Conservation (phyloP, 106 monocot species). For the Acanthochlamys bracteata region DNA sequence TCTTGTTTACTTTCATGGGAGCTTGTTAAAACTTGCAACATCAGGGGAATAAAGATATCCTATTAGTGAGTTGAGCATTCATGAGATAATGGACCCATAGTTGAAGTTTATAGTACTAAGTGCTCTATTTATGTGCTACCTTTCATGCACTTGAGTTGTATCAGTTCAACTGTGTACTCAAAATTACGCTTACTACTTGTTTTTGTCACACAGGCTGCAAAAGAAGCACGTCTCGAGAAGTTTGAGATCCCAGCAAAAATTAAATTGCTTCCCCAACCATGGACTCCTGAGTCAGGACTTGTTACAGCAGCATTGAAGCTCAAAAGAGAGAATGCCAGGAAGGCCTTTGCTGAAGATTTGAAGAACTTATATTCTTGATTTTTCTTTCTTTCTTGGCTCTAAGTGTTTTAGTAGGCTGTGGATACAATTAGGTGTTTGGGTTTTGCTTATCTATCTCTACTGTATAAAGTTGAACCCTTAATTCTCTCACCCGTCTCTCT, state of each 20-base stretch:
- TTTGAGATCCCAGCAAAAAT: conserved; percentile 86
- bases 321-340: conserved; percentile 74
- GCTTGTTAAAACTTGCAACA: too few relatives aligned
- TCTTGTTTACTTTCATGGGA: too few relatives aligned
- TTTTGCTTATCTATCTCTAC: neutral
- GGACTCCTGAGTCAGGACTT: conserved; percentile 94
- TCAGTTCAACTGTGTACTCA: neutral
- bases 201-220: conserved; percentile 37
- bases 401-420: neutral
- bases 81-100: too few relatives aligned
- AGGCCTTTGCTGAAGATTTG: conserved; percentile 64
- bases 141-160: too few relatives aligned
- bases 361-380: conserved; percentile 52
- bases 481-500: too few relatives aligned
- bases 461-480: too few relatives aligned
- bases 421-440: neutral
- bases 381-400: neutral
- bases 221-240: conserved; percentile 61
- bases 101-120: too few relatives aligned
- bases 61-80: too few relatives aligned
- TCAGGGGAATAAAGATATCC: too few relatives aligned
- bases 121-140: too few relatives aligned
- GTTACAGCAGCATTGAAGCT: conserved; percentile 90
- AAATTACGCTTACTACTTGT: neutral
- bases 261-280: conserved; percentile 65